A percentile compares a stretch with the other conserved stretches of the same genome.
phyloP scores from a whole-genome alignment of 2,329 filamentous ascomycete genomes.

The Diaporthe ilicicola region DNA sequence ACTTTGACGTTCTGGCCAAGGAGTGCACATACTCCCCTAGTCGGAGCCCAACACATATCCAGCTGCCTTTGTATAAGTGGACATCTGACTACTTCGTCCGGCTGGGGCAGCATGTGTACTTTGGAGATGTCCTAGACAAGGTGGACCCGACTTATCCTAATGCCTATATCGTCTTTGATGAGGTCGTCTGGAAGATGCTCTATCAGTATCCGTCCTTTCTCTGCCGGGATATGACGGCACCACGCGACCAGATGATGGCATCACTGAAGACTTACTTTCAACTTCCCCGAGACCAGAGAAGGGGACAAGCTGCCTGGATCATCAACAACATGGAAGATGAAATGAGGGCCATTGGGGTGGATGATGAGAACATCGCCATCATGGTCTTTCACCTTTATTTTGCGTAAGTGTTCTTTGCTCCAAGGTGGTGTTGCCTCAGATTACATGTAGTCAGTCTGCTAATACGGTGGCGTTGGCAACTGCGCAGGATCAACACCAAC shows the following conservation, averaged over 20 bases:
- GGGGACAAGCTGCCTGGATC: conserved; percentile 33
- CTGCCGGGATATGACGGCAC: conserved; percentile 33
- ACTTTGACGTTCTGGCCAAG: conserved; percentile 26
- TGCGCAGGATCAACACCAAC: conserved; percentile 44
- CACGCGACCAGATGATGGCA: conserved; percentile 27
- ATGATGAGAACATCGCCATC: conserved; percentile 34
- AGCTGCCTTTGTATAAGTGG: conserved; percentile 36
- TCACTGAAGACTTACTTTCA: conserved; percentile 35
- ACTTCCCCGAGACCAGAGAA: conserved; percentile 28
- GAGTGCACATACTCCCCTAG: conserved; percentile 14
- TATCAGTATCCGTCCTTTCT: conserved; percentile 40
- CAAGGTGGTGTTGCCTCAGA: neutral
- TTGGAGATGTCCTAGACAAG: conserved; percentile 35
- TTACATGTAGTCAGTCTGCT: neutral
- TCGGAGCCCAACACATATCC: neutral
- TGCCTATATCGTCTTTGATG: conserved; percentile 38
- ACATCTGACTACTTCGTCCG: conserved; percentile 37
- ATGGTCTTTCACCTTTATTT: conserved; percentile 35
- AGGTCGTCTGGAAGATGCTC: conserved; percentile 40
- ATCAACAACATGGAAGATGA: conserved; percentile 38
- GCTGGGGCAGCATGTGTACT: conserved; percentile 37
- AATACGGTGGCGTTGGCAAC: no score
- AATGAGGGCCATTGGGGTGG: conserved; percentile 32
- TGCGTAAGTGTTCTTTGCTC: conserved; percentile 25
- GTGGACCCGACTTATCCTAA: conserved; percentile 34